Evolutionary conservation across 2,329 filamentous ascomycete genomes (phyloP).

Genomic region (Ambrosiella xylebori): DNA sequence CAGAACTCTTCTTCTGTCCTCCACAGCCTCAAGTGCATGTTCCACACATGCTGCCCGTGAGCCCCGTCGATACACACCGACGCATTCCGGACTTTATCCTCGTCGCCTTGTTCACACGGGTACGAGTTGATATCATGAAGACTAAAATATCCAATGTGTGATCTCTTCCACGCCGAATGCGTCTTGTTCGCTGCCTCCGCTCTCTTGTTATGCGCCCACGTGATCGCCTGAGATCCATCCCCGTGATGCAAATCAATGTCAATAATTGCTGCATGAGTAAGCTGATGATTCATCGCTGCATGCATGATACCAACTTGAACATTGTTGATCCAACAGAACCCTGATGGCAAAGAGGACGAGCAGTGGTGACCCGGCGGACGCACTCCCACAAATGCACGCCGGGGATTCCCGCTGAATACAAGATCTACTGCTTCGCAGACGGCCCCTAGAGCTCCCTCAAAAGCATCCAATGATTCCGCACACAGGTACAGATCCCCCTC

Average conservation of each 20-base stretch:
- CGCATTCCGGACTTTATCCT: constrained; percentile 82
- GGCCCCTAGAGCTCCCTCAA: constrained; percentile 81
- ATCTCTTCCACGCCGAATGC: constrained; percentile 59
- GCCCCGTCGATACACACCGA: constrained; percentile 89
- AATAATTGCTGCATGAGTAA: constrained; percentile 87
- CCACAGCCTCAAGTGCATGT: constrained; percentile 84
- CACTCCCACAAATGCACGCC: constrained; percentile 77
- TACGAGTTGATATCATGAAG: constrained; percentile 98
- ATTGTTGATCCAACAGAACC: constrained; percentile 98
- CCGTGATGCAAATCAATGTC: constrained; percentile 88
- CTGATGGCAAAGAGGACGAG: constrained; percentile 72
- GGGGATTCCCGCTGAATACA: constrained; percentile 49
- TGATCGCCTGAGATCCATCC: constrained; percentile 86
- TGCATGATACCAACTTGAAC: constrained; percentile 94
- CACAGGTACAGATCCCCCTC: constrained; percentile 86
- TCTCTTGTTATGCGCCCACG: constrained; percentile 76
- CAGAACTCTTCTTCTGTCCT: constrained; percentile 73
- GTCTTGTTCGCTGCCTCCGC: constrained; percentile 60
- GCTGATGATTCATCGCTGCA: constrained; percentile 61
- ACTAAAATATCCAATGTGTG: constrained; percentile 87
- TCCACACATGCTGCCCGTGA: constrained; percentile 89
- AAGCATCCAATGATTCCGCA: constrained; percentile 65
- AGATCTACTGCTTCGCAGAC: constrained; percentile 85
- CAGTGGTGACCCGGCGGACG: constrained; percentile 93
- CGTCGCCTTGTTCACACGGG: constrained; percentile 85